Evolutionary conservation across 2,329 filamentous ascomycete species (phyloP), one percentile per base, ranked within the genome.

Genomic region (Furcasterigmium furcatum): DNA sequence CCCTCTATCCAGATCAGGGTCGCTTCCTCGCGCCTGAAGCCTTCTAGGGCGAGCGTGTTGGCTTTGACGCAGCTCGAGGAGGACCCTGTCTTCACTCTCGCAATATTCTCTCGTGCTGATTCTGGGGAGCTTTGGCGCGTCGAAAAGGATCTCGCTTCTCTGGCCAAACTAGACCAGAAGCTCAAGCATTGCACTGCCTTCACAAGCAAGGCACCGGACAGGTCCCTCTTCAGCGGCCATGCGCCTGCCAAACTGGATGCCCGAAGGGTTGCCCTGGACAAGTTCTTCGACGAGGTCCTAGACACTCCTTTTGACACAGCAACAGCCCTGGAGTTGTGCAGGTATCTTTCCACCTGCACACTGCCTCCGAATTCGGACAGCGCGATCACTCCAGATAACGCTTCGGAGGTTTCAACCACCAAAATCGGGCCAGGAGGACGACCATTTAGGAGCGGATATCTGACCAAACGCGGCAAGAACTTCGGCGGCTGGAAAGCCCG

Each of bases 401-500:
- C 43, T 44, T 36, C 38, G 7, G 65, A 71, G 32, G 60, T 64
- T 29, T 63, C 58, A 9, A 52, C 55, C n/a, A 56, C 61, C 44
- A 76, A 65, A 58, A 69, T 72, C 4, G 80, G 82, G 1, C 74
- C 81, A 6, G 81, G 85, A 55, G 82, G 83, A 4, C 81, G 84
- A 41, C 82, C 86, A 9, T 76, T 84, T 48, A 90, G 89, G 59
- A 91, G 85, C 60, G 94, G 94, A 9, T 99, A 97, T 64, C 72
- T 99, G 41, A 97, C 94, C 2, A 99, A 99, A 71, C 82, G 88
- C 55, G 94, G 94, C 41, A 99, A 99, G 74, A 97, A 97, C 59
- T 99, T 99, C 68, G 94, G 94, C 43, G 94, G 94, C 41, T 99
- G 94, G 94, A 99, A 99, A 67, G 91, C 91, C 10, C 71, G 81